phyloP scores from a whole-genome alignment of 1,139 yeast species.

The Protomyces arabidopsidicola region DNA sequence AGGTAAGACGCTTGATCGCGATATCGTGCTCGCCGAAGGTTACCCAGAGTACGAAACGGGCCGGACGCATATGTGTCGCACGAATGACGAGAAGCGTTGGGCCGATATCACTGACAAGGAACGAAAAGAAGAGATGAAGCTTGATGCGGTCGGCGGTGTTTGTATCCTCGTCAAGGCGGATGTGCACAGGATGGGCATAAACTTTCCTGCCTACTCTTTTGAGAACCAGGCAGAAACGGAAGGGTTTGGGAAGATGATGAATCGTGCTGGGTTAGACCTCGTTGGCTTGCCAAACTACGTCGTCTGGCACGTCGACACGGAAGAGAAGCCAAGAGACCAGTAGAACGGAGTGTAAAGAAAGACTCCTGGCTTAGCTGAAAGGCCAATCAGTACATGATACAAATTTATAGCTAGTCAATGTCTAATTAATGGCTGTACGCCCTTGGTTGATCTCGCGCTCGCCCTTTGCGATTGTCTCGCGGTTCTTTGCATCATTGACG shows the following conservation, averaged over 20 bases:
- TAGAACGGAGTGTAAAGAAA: neutral
- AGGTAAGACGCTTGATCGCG: slow-evolving; percentile 65
- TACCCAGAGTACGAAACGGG: slow-evolving; percentile 87
- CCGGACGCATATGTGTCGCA: slow-evolving; percentile 48
- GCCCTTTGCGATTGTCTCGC: slow-evolving; percentile 15
- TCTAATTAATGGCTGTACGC: neutral
- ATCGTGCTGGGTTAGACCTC: slow-evolving; percentile 69
- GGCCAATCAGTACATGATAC: neutral
- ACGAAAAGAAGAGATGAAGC: slow-evolving; percentile 59
- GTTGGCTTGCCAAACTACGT: slow-evolving; percentile 89
- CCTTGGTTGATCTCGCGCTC: slow-evolving; percentile 1
- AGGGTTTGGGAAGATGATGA: slow-evolving; percentile 86
- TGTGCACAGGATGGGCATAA: slow-evolving; percentile 75
- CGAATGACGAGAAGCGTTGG: slow-evolving; percentile 30
- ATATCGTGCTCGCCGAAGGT: slow-evolving; percentile 86
- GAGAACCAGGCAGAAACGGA: slow-evolving; percentile 86
- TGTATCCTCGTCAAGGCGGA: slow-evolving; percentile 77
- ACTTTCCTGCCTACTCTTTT: slow-evolving; percentile 84
- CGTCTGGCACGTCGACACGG: slow-evolving; percentile 53
- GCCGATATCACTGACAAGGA: slow-evolving; percentile 52
- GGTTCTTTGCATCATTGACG: slow-evolving; percentile 17
- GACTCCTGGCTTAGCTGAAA: neutral
- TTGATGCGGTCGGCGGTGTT: slow-evolving; percentile 91
- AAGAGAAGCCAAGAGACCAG: slow-evolving; percentile 15
- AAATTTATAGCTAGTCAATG: neutral